Conservation (phyloP, 768 basidiomycete genomes). For the Saitozyma sp. region DNA sequence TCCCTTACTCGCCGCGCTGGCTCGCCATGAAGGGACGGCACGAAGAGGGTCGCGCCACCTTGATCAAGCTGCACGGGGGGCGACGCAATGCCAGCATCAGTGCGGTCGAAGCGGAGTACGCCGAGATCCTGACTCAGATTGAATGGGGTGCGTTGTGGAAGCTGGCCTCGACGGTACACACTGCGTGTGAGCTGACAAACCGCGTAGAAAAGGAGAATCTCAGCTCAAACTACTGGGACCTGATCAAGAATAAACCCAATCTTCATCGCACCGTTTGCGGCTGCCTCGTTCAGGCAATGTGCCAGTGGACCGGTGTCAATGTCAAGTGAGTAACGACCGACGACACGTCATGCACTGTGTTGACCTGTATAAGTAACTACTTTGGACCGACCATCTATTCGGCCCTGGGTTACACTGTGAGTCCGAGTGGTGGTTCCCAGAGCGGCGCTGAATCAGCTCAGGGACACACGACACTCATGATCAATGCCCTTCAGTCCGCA, state of each 20-base stretch:
- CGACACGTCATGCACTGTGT: neutral
- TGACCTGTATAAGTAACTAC: slow-evolving; percentile 62
- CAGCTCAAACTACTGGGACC: slow-evolving; percentile 51
- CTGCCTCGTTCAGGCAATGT: slow-evolving; percentile 62
- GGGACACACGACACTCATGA: slow-evolving; percentile 53
- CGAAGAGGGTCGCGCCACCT: slow-evolving; percentile 61
- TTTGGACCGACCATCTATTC: slow-evolving; percentile 65
- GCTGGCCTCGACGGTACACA: too few relatives aligned
- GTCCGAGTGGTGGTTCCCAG: too few relatives aligned
- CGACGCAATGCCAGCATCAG: slow-evolving; percentile 16
- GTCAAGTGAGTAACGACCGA: slow-evolving; percentile 1
- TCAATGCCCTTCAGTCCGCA: slow-evolving; percentile 64
- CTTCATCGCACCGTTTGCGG: slow-evolving; percentile 61
- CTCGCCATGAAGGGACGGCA: slow-evolving; percentile 63
- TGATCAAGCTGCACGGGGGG: slow-evolving; percentile 57
- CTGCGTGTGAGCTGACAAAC: too few relatives aligned
- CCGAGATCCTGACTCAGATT: slow-evolving; percentile 24
- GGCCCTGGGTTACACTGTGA: slow-evolving; percentile 60
- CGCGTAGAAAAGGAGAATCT: slow-evolving; percentile 24
- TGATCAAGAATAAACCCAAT: slow-evolving; percentile 64
- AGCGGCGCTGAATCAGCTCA: too few relatives aligned
- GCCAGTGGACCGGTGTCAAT: slow-evolving; percentile 61
- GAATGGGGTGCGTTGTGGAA: slow-evolving; percentile 36
- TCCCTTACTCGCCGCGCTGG: slow-evolving; percentile 57
- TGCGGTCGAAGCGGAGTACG: slow-evolving; percentile 25